phyloP scores from a whole-genome alignment of 306 rosid species.

The Mimosa bimucronata region DNA sequence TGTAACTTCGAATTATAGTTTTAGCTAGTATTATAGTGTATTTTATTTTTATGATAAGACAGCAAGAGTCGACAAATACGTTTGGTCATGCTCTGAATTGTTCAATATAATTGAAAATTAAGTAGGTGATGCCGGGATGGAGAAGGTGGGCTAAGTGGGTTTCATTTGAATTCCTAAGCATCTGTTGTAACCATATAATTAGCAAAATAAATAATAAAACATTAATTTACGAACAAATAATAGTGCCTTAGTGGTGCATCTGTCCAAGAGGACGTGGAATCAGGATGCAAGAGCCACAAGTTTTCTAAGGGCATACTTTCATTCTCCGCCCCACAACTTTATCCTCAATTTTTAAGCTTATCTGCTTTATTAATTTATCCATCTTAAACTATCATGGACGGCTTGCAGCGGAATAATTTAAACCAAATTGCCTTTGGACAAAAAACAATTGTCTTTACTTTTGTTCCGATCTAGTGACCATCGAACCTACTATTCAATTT shows the following conservation, averaged over 20 bases:
- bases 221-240: background rate
- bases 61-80: background rate
- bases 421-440: conserved; percentile 1
- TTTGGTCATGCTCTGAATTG: conserved; percentile 26
- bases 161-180: conserved; percentile 22
- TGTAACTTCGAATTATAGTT: background rate
- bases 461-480: conserved; percentile 11
- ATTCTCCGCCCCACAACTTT: background rate
- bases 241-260: conserved; percentile 14
- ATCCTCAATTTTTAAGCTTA: conserved; percentile 26
- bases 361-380: conserved; percentile 16
- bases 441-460: background rate
- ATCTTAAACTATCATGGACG: conserved; percentile 30
- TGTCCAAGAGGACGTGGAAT: conserved; percentile 46
- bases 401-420: conserved; percentile 27
- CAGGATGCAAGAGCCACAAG: conserved; percentile 32
- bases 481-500: background rate
- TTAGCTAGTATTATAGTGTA: background rate
- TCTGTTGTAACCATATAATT: background rate
- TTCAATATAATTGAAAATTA: conserved; percentile 36
- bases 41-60: background rate
- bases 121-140: conserved; percentile 36
- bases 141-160: conserved; percentile 22
- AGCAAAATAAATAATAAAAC: background rate
- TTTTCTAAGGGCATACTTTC: conserved; percentile 23